Evolutionary conservation across 169 alveolate species (phyloP).

Genomic region (Eimeria acervulina): DNA sequence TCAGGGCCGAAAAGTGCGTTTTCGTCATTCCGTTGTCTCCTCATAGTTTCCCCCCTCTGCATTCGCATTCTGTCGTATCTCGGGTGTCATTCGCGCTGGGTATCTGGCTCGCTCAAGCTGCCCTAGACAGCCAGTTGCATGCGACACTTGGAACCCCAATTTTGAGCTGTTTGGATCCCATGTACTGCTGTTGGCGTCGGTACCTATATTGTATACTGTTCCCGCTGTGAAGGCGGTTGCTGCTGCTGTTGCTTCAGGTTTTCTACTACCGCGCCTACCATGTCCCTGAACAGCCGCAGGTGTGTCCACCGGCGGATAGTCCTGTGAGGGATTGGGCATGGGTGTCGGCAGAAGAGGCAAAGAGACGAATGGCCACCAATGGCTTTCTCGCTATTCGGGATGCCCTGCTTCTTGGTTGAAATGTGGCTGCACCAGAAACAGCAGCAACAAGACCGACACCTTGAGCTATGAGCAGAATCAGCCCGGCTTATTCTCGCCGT

Average conservation of each 20-base stretch:
- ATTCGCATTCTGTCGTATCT: background rate
- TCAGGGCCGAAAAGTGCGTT: slow-evolving; percentile 35
- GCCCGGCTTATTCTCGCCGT: background rate
- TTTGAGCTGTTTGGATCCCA: background rate
- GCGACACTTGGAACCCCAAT: background rate
- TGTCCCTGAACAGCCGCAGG: slow-evolving; percentile 79
- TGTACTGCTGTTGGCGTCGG: background rate
- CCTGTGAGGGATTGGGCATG: slow-evolving; percentile 83
- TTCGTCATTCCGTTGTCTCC: too few species aligned
- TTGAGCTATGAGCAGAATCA: background rate
- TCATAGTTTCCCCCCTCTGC: background rate
- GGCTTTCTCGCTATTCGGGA: slow-evolving; percentile 57
- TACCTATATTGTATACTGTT: background rate
- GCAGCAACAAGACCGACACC: background rate
- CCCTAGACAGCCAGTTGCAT: background rate
- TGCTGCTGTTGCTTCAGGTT: slow-evolving; percentile 50
- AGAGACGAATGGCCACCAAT: slow-evolving; percentile 18
- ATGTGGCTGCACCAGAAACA: background rate
- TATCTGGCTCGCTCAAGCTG: background rate
- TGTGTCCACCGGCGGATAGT: slow-evolving; percentile 51
- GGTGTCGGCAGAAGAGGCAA: slow-evolving; percentile 78
- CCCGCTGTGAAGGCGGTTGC: background rate
- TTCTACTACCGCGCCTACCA: slow-evolving; percentile 84
- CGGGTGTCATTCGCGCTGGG: background rate
- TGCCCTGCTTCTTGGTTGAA: slow-evolving; percentile 60